These are phyloP conservation scores for Trifolium dubium DNA, from an alignment of 306 rosid species.

Conservation along the genomic window DNA sequence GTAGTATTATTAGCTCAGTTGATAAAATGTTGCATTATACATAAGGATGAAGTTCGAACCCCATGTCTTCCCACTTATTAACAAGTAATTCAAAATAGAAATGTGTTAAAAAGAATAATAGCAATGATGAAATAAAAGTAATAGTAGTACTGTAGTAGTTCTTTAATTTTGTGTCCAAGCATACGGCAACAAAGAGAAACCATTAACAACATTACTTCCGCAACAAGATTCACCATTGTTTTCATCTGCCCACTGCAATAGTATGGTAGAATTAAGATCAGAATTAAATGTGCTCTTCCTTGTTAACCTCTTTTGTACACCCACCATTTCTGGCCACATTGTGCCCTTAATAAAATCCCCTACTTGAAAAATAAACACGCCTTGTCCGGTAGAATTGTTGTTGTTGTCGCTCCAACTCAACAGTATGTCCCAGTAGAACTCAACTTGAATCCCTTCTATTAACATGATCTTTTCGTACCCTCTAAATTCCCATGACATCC, in stretches of 20 bases:
- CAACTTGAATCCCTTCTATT: background rate
- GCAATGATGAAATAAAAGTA: background rate
- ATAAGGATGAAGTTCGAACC: too few species aligned
- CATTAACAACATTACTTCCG: background rate
- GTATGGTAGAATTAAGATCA: background rate
- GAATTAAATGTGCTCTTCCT: background rate
- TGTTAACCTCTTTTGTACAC: background rate
- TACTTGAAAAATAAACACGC: conserved; percentile 17
- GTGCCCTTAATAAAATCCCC: background rate
- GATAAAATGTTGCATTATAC: too few species aligned
- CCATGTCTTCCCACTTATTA: too few species aligned
- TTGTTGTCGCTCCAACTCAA: background rate
- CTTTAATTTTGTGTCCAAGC: background rate
- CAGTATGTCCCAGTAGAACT: background rate
- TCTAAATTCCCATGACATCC: background rate
- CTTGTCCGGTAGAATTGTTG: background rate
- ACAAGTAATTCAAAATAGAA: too few species aligned
- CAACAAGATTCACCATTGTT: background rate
- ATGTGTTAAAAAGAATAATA: background rate
- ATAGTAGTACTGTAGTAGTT: background rate
- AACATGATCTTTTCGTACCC: background rate
- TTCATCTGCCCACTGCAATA: background rate
- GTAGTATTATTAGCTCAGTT: too few species aligned
- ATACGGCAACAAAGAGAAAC: background rate
- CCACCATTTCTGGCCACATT: conserved; percentile 18